Conservation (phyloP, 2,329 filamentous ascomycete species). For the Cladophialophora carrionii region DNA sequence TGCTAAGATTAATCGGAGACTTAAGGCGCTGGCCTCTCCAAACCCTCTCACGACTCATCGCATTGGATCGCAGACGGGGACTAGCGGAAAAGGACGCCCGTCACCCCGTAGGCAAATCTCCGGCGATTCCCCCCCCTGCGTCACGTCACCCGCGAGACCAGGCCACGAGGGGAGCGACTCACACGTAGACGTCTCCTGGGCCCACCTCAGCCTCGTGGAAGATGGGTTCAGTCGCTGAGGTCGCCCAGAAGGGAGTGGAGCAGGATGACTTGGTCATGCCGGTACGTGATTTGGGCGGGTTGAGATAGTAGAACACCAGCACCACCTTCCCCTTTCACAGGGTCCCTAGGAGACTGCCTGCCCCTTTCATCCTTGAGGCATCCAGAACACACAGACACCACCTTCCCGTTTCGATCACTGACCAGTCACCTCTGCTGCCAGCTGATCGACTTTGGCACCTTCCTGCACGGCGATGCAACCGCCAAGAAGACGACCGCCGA, state of each 20-base stretch:
- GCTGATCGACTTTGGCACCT: conserved; percentile 78
- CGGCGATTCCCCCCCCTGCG: background rate
- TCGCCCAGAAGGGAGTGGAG: conserved; percentile 42
- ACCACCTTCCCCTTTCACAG: conserved; percentile 1
- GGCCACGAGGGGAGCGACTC: background rate
- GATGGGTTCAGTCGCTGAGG: conserved; percentile 32
- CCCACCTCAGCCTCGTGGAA: conserved; percentile 36
- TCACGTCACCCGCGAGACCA: background rate
- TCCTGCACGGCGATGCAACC: conserved; percentile 64
- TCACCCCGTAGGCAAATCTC: background rate
- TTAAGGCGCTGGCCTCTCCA: background rate
- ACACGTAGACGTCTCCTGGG: conserved; percentile 3
- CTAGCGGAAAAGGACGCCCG: background rate
- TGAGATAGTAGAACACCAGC: no score
- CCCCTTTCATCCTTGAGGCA: background rate
- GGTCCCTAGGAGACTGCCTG: background rate
- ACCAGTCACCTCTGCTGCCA: conserved; percentile 42
- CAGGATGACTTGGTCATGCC: conserved; percentile 52
- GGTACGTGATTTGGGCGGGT: conserved; percentile 40
- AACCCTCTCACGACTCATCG: background rate
- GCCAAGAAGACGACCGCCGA: conserved; percentile 68
- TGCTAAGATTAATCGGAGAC: background rate
- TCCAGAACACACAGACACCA: conserved; percentile 7
- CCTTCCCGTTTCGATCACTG: conserved; percentile 16
- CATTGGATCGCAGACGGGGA: background rate